Evolutionary conservation across 176 grass and related monocot species (phyloP), one percentile per base, ranked within the genome.

Genomic region (Aegilops longissima): DNA sequence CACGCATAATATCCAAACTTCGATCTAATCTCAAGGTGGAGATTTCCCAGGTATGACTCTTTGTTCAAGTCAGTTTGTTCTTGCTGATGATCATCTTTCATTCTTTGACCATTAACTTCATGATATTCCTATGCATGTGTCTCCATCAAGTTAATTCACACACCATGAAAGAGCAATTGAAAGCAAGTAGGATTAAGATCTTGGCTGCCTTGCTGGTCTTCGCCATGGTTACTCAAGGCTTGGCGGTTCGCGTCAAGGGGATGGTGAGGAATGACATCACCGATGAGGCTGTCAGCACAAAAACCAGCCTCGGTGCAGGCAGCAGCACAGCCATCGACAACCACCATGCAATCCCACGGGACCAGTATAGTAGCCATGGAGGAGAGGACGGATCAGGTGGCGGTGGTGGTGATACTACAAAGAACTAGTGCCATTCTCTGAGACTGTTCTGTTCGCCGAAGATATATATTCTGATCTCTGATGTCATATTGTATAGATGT

Each of bases 301-400:
- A 85, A 75, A 17, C 52, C 3, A 84, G 11, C 8, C 76, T 87
- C 8, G 85, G 69, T 2, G n/a, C 39, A 21, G 83, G 33, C 2
- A 49, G 76, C 5, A 68, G 76, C 25, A 84, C 76, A 16, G 51
- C 76, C 2, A 85, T 91, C 7, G 81, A 91, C 81, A 91, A 91
- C 49, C 81, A 91, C 89, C 89, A 91, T 70, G 89, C 89, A 3
- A 87, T 87, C 44, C 89, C 89, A 21, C 85, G 89, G 5, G 85
- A 84, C 65, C 89, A 91, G 76, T 91, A 87, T 30, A 84, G 8
- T 69, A 84, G 4, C 8, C 89, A 84, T 91, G 85, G 69, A 30
- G 85, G 85, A 76, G 81, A 77, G 2, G 81, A 84, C 0, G 76
- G 81, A 52, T 76, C 73, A 36, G 81, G 76, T 2, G 63, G 42